A percentile compares a stretch with the other conserved stretches of the same genome.
Evolutionary conservation across 805 yeast genomes (phyloP).

Genomic region (Saturnispora saitoi): DNA sequence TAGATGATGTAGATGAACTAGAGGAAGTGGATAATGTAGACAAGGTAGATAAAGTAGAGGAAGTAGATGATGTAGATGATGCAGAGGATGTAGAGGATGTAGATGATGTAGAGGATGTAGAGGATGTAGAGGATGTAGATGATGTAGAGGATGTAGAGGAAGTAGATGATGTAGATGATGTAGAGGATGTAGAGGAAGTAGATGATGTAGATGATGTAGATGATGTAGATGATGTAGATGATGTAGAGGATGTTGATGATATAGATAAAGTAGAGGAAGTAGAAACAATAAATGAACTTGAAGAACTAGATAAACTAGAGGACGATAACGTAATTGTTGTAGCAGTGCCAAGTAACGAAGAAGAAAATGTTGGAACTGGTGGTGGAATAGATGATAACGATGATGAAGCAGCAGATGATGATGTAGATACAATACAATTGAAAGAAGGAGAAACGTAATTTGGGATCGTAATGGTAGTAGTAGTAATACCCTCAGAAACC

Average conservation of each 20-base stretch:
- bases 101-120: not conserved
- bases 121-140: not conserved
- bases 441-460: slow-evolving; percentile 7
- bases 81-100: not conserved
- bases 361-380: not conserved
- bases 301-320: not conserved
- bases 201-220: not conserved
- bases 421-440: slow-evolving; percentile 1
- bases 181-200: not conserved
- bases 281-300: not conserved
- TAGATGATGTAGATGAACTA: not conserved
- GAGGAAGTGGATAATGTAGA: not conserved
- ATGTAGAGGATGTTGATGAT: not conserved
- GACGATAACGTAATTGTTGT: not conserved
- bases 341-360: not conserved
- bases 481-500: not conserved
- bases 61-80: not conserved
- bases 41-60: not conserved
- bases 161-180: not conserved
- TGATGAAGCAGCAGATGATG: not conserved
- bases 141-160: not conserved
- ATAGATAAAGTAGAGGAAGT: not conserved
- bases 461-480: slow-evolving; percentile 5
- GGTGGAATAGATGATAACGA: not conserved
- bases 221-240: not conserved